Base-by-base conservation (phyloP, 2,329 filamentous ascomycete genomes). In the Beauveria sp. region DNA sequence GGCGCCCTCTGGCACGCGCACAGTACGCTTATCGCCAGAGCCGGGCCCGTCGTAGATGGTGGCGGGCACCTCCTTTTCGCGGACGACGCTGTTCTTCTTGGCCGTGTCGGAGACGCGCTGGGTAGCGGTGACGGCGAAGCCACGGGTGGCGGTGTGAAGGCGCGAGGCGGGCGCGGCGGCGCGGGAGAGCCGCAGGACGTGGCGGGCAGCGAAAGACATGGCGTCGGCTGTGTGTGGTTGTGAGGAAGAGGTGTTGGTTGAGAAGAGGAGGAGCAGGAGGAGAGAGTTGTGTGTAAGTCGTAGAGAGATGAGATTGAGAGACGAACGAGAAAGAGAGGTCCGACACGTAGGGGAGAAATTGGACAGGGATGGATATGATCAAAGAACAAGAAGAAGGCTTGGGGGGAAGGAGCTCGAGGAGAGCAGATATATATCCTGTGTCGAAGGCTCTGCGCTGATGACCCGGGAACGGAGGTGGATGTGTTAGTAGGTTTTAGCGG, bases 61-160 rank as follows among this genome's bases (percentile, higher is more conserved):
- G 60, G 84, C 81, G 30, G 82, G 81, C 18, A 85, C 73, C 68
- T 84, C 80, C 66, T 80, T 81, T 74, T 84, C 81, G 64, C 78
- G 79, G 64, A 84, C 79, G 14, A 82, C 79, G 62, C 79, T 80
- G 66, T 77, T 79, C 70, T 79, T 82, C 64, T 74, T 75, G 48
- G 70, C 63, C n/a, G 73, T 75, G 66, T 76, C 73, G 53, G 71
- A 68, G 40, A 76, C 73, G 61, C 67, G 69, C 63, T 66, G 67
- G 64, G 66, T 48, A 48, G 67, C 65, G 14, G 71, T 70, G 64
- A 63, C 65, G 20, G 73, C 73, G 65, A 76, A 74, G 37, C 64
- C 63, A 48, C 67, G 63, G 62, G 66, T 66, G 44, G 64, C 65
- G 59, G 68, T 14, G 22, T 28, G 47, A 20, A 50, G 52, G 34